A percentile compares a stretch with the other conserved stretches of the same genome.
Evolutionary conservation across 2,329 filamentous ascomycete genomes (phyloP).

Genomic region (Penicillium sp.): DNA sequence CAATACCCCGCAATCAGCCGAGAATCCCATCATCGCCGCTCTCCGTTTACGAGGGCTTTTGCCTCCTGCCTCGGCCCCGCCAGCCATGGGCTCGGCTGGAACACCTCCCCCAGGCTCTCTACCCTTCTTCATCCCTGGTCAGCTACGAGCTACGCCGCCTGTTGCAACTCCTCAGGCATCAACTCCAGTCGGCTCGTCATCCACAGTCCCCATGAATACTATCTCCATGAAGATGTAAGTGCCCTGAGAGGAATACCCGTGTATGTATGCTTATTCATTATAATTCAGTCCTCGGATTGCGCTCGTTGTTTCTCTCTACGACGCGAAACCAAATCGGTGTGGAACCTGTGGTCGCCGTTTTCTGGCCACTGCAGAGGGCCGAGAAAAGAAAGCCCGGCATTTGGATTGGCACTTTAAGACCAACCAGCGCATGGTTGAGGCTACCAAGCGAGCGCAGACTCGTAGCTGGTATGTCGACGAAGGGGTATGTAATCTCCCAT

Average conservation of each 20-base stretch:
- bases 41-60: slow-evolving; percentile 69
- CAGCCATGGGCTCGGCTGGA: slow-evolving; percentile 36
- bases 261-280: neutral
- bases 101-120: slow-evolving; percentile 40
- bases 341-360: slow-evolving; percentile 91
- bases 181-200: slow-evolving; percentile 23
- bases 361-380: slow-evolving; percentile 71
- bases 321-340: slow-evolving; percentile 81
- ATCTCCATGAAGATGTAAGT: slow-evolving; percentile 73
- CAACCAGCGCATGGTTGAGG: slow-evolving; percentile 83
- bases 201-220: slow-evolving; percentile 58
- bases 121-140: slow-evolving; percentile 43
- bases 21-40: slow-evolving; percentile 65
- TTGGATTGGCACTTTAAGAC: slow-evolving; percentile 99
- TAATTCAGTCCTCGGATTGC: slow-evolving; percentile 67
- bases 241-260: neutral
- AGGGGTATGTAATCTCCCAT: slow-evolving; percentile 57
- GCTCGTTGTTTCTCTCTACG: slow-evolving; percentile 73
- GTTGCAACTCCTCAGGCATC: slow-evolving; percentile 35
- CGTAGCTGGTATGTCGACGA: slow-evolving; percentile 95
- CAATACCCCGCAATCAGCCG: slow-evolving; percentile 55
- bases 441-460: slow-evolving; percentile 81
- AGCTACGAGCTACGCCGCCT: slow-evolving; percentile 38
- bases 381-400: slow-evolving; percentile 82
- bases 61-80: slow-evolving; percentile 46